Conservation (phyloP, 2,329 filamentous ascomycete genomes). For the Aspergillus neoniger region DNA sequence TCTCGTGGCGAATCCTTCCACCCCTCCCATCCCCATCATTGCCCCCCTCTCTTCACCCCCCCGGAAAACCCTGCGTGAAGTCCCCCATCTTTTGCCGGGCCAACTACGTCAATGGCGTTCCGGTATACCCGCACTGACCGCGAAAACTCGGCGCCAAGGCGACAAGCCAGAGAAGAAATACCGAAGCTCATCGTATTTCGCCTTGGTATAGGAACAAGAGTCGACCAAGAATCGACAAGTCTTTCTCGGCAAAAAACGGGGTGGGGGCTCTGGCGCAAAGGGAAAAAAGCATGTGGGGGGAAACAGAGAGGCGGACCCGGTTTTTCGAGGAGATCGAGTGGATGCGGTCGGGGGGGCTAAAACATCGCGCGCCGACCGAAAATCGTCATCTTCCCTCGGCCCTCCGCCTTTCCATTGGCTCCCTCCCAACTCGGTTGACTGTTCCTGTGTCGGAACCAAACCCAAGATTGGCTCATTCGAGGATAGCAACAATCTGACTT, state of each 20-base stretch:
- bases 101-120: slow-evolving; percentile 6
- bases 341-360: slow-evolving; percentile 4
- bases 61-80: background rate
- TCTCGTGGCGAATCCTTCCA: background rate
- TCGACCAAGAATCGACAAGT: slow-evolving; percentile 1
- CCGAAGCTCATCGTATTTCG: background rate
- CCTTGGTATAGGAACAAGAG: background rate
- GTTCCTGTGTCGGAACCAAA: slow-evolving; percentile 6
- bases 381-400: slow-evolving; percentile 12
- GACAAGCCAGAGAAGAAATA: background rate
- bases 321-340: slow-evolving; percentile 9
- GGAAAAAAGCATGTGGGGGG: background rate
- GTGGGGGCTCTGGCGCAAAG: background rate
- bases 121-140: background rate
- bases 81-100: background rate
- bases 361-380: slow-evolving; percentile 9
- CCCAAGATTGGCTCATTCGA: background rate
- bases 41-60: no score
- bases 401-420: background rate
- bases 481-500: slow-evolving; percentile 6
- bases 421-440: background rate
- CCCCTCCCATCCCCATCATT: no score
- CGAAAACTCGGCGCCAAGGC: background rate
- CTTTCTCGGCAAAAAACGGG: slow-evolving; percentile 8
- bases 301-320: background rate